Conservation (phyloP, 208 protist species). For the Wallacemonas sp. region DNA sequence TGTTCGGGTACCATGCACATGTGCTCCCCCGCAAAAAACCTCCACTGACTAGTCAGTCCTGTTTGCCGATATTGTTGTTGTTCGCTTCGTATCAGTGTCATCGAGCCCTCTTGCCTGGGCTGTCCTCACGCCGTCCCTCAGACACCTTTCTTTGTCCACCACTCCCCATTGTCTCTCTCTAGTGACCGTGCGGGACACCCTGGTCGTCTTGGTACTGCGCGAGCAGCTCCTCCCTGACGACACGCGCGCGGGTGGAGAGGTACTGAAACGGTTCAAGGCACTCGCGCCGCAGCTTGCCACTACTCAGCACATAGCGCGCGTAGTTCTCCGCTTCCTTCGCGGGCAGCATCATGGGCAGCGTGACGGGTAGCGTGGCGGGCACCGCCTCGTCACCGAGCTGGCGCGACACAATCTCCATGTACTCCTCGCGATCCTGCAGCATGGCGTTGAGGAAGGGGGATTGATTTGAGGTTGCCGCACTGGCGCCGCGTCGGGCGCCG, state of each 20-base stretch:
- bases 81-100: too few species aligned
- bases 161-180: neutral
- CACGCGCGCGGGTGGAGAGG: conserved; percentile 46
- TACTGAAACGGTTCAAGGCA: conserved; percentile 74
- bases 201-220: neutral
- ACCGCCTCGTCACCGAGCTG: conserved; percentile 7
- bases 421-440: conserved; percentile 7
- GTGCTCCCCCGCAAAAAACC: too few species aligned
- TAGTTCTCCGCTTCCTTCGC: conserved; percentile 47
- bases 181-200: neutral
- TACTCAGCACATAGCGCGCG: conserved; percentile 73
- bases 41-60: too few species aligned
- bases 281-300: conserved; percentile 75
- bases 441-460: conserved; percentile 15
- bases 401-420: neutral
- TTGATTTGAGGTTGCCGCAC: neutral
- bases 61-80: too few species aligned
- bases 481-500: neutral
- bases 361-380: conserved; percentile 2
- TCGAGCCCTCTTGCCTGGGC: too few species aligned
- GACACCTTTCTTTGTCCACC: neutral
- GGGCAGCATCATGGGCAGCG: conserved; percentile 24
- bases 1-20: too few species aligned
- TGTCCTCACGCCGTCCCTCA: too few species aligned
- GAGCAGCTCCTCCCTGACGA: conserved; percentile 34